Conservation (phyloP, 2,329 filamentous ascomycete species). For the Ophiostoma perfectum region DNA sequence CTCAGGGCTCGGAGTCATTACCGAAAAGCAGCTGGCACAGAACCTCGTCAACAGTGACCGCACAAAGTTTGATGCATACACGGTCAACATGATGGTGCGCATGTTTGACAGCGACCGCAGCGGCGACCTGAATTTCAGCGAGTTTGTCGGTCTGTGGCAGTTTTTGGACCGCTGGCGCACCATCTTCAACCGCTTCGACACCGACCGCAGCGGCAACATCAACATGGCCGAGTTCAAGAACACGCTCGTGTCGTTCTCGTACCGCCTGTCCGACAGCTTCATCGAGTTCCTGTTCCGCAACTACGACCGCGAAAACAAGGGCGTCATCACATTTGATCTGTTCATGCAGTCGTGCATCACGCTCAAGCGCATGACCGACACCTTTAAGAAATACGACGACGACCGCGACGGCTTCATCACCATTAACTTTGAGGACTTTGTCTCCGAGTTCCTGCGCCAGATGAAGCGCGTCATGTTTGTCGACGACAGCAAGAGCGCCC, state of each 20-base stretch:
- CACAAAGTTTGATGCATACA: slow-evolving; percentile 85
- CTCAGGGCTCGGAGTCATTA: slow-evolving; percentile 62
- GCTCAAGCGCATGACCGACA: slow-evolving; percentile 96
- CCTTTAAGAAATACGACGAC: slow-evolving; percentile 98
- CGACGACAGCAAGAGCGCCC: slow-evolving; percentile 16
- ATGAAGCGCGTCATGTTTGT: slow-evolving; percentile 38
- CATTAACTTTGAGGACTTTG: slow-evolving; percentile 74
- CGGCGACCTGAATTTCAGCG: slow-evolving; percentile 86
- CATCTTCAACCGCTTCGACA: slow-evolving; percentile 92
- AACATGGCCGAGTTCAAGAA: slow-evolving; percentile 81
- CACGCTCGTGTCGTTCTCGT: slow-evolving; percentile 87
- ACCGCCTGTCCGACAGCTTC: slow-evolving; percentile 78
- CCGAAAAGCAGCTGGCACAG: slow-evolving; percentile 77
- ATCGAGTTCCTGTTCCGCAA: slow-evolving; percentile 79
- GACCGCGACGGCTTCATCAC: slow-evolving; percentile 92
- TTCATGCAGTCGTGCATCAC: slow-evolving; percentile 98
- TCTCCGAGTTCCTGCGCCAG: slow-evolving; percentile 62
- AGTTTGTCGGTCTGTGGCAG: slow-evolving; percentile 94
- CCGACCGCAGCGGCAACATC: slow-evolving; percentile 81
- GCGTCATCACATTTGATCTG: slow-evolving; percentile 82
- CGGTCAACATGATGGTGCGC: slow-evolving; percentile 97
- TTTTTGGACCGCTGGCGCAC: slow-evolving; percentile 92
- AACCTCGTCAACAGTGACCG: slow-evolving; percentile 96
- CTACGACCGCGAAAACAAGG: slow-evolving; percentile 71
- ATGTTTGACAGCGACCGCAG: slow-evolving; percentile 96